Evolutionary conservation across 345 rosid species (phyloP).

Genomic region (Populus ilicifolia): DNA sequence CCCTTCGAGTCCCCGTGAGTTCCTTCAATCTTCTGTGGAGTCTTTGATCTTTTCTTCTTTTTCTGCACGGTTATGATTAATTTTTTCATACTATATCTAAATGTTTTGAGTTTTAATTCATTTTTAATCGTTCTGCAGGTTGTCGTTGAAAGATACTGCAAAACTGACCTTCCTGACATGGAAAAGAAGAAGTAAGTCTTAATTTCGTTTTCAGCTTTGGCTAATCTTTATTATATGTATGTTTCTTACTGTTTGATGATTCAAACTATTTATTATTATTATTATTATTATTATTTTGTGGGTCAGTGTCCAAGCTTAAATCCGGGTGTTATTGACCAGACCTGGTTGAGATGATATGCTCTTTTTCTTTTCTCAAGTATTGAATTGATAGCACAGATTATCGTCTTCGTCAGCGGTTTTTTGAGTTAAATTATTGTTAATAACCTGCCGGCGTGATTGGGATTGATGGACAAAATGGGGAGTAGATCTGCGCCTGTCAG

Average conservation of each 20-base stretch:
- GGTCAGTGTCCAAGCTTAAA: too few species aligned
- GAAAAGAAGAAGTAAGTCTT: constrained; percentile 71
- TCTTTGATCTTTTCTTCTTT: neutral
- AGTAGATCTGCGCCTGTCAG: neutral
- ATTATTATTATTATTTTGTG: neutral
- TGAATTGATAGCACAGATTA: neutral
- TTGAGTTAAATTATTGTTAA: neutral
- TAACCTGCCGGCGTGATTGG: neutral
- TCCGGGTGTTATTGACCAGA: too few species aligned
- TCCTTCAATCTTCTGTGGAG: neutral
- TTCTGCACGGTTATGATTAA: neutral
- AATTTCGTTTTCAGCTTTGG: neutral
- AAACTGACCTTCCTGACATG: constrained; percentile 66
- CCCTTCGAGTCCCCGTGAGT: constrained; percentile 66
- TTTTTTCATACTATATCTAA: neutral
- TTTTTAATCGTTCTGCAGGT: constrained; percentile 38
- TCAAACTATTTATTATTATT: neutral
- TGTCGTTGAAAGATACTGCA: constrained; percentile 64
- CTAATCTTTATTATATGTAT: neutral
- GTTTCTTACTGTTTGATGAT: neutral
- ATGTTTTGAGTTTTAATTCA: neutral
- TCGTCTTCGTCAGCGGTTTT: neutral
- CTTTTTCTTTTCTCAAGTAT: neutral
- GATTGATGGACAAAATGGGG: neutral
- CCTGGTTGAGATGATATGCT: too few species aligned